Conservation (phyloP, 306 rosid genomes). For the Rubus parviflorus region DNA sequence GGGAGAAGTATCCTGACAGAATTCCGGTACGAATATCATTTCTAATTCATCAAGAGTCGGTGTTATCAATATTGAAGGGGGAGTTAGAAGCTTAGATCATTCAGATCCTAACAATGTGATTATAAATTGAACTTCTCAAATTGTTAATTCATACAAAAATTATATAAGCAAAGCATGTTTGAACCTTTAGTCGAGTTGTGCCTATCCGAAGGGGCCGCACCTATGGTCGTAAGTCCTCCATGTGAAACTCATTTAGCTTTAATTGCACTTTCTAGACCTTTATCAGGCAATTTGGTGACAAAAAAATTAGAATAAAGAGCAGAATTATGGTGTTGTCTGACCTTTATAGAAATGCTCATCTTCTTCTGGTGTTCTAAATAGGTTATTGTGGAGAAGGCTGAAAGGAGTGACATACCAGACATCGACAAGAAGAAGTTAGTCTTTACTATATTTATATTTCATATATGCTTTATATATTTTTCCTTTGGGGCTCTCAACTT, state of each 20-base stretch:
- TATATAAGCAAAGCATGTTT: not conserved
- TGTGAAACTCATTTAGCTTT: not conserved
- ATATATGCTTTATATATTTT: not conserved
- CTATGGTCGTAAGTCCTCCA: not conserved
- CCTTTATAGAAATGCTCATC: not conserved
- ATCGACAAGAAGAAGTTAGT: conserved; percentile 90
- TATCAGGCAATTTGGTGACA: not conserved
- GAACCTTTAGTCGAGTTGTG: not conserved
- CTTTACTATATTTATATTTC: conserved; percentile 6
- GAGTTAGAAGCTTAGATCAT: conserved; percentile 9
- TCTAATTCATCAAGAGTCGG: not conserved
- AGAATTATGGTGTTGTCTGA: not conserved
- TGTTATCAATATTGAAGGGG: not conserved
- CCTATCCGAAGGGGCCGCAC: not conserved
- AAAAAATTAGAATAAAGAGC: no score
- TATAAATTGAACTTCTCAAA: not conserved
- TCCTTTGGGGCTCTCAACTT: not conserved
- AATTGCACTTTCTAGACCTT: not conserved
- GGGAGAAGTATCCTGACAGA: conserved; percentile 88
- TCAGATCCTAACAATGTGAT: not conserved
- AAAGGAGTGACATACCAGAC: conserved; percentile 78
- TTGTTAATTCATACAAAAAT: not conserved
- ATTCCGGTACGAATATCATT: conserved; percentile 57
- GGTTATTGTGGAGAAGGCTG: conserved; percentile 93
- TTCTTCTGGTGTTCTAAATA: conserved; percentile 24